Evolutionary conservation across 2,329 filamentous ascomycete genomes (phyloP), one percentile per base, ranked within the genome.

Genomic region (Penicillium sp.): DNA sequence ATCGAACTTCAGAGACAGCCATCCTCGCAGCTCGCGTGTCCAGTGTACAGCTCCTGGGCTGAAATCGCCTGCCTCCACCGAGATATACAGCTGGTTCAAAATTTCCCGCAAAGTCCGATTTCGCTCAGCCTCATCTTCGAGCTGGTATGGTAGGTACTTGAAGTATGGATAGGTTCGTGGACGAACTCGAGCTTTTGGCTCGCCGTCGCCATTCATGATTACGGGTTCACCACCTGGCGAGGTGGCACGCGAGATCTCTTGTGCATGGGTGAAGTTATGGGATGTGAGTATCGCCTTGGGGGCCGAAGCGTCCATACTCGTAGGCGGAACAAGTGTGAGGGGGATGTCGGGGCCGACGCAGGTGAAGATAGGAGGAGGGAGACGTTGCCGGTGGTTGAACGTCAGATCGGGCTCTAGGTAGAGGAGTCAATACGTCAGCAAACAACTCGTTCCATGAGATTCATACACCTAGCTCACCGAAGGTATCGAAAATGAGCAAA

Each of bases 1-100:
- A 78, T 99, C 94, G 73, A 99, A 99, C 82, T 99, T 99, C 77
- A 99, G 87, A 55, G 89, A 90, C 66, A 99, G 83, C 95, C 96
- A 99, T 77, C 90, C 91, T 72, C 93, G 87, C 50, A 99, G 88
- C 84, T 99, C 95, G 66, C 94, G 88, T 16, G 95, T 97, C 95
- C 95, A 99, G 77, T 99, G 94, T 61, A 96, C 83, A 31, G 94
- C 95, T 36, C 95, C 95, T 0, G 94, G 91, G 24, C 90, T 89
- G 77, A 98, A 98, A 77, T 99, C 95, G 65, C 96, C 92, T 3
- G 95, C 89, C 73, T 92, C 89, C 63, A 99, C 83, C 58, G 94
- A 87, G 68, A 97, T 91, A 75, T 96, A 98, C 33, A 99, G 88
- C 71, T 96, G 91, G 75, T 93, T 95, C 67, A 98, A 83, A 68